Conservation (phyloP, 495 filamentous ascomycete genomes). For the Bacidia gigantensis region DNA sequence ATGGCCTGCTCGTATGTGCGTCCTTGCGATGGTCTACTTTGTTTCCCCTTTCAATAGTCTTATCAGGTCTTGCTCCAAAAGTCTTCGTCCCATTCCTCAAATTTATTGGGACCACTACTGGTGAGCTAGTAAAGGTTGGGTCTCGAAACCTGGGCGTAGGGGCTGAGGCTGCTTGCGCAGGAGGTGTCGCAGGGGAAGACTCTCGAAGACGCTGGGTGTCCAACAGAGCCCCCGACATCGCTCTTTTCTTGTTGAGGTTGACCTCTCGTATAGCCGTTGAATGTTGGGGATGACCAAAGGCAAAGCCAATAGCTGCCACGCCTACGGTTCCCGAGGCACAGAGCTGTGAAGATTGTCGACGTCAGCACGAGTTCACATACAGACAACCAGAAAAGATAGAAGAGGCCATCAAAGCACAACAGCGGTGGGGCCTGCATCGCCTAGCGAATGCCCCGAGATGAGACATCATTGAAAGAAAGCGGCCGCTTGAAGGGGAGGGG, state of each 20-base stretch:
- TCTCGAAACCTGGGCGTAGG: conserved; percentile 16
- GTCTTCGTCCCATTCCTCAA: conserved; percentile 9
- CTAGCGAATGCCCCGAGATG: background rate
- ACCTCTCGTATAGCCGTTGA: conserved; percentile 20
- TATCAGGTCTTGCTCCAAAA: conserved; percentile 10
- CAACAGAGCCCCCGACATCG: conserved; percentile 28
- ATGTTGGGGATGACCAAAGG: conserved; percentile 45
- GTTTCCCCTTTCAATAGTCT: conserved; percentile 3
- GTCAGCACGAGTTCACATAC: background rate
- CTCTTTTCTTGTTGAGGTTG: conserved; percentile 32
- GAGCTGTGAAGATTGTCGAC: conserved; percentile 31
- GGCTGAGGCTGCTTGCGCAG: conserved; percentile 22
- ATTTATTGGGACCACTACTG: conserved; percentile 10
- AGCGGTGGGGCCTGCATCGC: background rate
- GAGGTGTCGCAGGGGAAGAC: conserved; percentile 20
- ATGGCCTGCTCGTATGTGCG: background rate
- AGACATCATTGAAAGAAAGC: background rate
- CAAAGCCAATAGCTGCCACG: conserved; percentile 50
- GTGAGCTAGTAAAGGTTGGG: conserved; percentile 13
- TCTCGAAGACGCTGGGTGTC: conserved; percentile 21
- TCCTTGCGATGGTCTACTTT: conserved; percentile 8
- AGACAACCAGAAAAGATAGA: background rate
- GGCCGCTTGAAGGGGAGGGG: background rate
- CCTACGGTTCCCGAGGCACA: conserved; percentile 60
- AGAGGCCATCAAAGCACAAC: background rate